phyloP scores from a whole-genome alignment of 257 asterid species.

The Euphrasia confusa region DNA sequence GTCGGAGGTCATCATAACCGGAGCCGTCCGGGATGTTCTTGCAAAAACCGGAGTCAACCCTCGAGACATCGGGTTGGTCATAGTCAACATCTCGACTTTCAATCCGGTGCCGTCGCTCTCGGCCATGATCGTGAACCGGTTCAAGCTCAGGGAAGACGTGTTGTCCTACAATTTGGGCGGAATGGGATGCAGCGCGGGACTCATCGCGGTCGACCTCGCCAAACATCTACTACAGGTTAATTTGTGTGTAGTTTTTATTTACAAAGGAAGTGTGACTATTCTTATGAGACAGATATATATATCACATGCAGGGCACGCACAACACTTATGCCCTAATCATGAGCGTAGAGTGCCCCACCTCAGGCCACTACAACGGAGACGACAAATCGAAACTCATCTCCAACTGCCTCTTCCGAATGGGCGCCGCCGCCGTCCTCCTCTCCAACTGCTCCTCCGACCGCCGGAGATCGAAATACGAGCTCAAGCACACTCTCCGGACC shows the following conservation, averaged over 20 bases:
- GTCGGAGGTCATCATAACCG: conserved; percentile 34
- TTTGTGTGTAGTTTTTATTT: too few relatives aligned
- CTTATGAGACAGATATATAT: too few relatives aligned
- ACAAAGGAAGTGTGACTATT: too few relatives aligned
- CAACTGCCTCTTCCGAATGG: conserved; percentile 33
- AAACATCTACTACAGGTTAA: too few relatives aligned
- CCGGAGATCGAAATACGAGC: conserved; percentile 19
- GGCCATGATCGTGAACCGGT: conserved; percentile 40
- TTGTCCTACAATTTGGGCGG: conserved; percentile 36
- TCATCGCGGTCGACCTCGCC: conserved; percentile 41
- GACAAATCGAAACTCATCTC: conserved; percentile 24
- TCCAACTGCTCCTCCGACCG: conserved; percentile 26
- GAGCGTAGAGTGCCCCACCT: conserved; percentile 25
- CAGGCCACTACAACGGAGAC: conserved; percentile 19
- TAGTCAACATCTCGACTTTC: conserved; percentile 34
- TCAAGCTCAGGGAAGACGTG: conserved; percentile 38
- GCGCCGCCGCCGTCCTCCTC: conserved; percentile 28
- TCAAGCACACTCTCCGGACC: conserved; percentile 25
- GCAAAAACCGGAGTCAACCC: conserved; percentile 32
- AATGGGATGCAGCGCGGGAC: conserved; percentile 47
- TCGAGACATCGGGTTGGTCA: conserved; percentile 34
- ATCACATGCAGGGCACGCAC: conserved; percentile 10
- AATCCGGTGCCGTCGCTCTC: conserved; percentile 45
- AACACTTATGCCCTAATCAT: conserved; percentile 18
- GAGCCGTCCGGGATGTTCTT: conserved; percentile 33